phyloP scores from a whole-genome alignment of 2,329 filamentous ascomycete species.

The Cercospora berteroae region DNA sequence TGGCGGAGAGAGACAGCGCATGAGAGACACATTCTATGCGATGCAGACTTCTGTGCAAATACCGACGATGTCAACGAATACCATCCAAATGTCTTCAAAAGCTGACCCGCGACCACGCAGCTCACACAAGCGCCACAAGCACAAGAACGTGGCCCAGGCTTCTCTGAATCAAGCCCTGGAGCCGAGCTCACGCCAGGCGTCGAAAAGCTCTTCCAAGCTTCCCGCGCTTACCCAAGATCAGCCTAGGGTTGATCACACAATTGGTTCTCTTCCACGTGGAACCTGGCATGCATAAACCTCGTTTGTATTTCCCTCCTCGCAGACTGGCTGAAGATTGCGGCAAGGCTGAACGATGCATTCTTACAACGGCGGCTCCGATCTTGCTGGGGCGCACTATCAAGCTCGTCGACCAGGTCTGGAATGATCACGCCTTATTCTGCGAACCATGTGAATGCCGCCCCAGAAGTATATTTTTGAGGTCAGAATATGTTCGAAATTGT shows the following conservation, averaged over 20 bases:
- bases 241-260: conserved; percentile 1
- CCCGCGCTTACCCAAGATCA: background rate
- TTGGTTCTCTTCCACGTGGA: conserved; percentile 2
- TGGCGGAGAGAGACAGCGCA: background rate
- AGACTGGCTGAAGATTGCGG: conserved; percentile 2
- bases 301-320: conserved; percentile 4
- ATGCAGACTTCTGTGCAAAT: background rate
- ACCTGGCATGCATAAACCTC: background rate
- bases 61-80: background rate
- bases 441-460: background rate
- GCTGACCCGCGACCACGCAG: background rate
- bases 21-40: background rate
- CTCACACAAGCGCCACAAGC: background rate
- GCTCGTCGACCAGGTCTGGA: conserved; percentile 4
- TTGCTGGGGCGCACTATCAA: background rate
- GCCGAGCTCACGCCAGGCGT: conserved; percentile 2
- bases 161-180: conserved; percentile 8
- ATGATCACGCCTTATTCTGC: conserved; percentile 11
- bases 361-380: conserved; percentile 5
- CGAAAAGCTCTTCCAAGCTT: conserved; percentile 8
- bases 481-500: background rate
- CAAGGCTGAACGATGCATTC: background rate
- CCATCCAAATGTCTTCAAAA: background rate
- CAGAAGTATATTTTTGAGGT: background rate
- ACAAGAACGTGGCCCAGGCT: background rate